Evolutionary conservation across 495 filamentous ascomycete species (phyloP).

Genomic region (Podospora pseudocomata): DNA sequence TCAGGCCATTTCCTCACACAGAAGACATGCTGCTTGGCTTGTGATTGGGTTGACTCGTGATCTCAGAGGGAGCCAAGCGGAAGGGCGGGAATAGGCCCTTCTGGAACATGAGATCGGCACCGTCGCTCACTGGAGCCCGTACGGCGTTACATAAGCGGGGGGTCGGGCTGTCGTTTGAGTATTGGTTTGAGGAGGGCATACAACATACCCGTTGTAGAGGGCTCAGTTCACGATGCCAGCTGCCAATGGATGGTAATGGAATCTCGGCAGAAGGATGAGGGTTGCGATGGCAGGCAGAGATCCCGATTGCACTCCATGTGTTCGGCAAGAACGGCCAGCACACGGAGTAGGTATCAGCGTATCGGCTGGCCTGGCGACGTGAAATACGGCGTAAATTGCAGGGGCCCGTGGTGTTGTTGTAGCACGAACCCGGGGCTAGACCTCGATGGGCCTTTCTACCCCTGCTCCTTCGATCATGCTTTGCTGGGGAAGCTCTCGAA

Average conservation of each 20-base stretch:
- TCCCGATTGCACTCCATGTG: background rate
- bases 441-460: conserved; percentile 19
- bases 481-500: conserved; percentile 9
- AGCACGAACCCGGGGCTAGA: conserved; percentile 17
- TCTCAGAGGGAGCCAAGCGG: conserved; percentile 1
- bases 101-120: conserved; percentile 23
- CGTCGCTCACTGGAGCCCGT: background rate
- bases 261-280: background rate
- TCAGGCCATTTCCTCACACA: conserved; percentile 2
- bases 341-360: background rate
- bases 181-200: background rate
- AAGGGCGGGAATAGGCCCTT: conserved; percentile 19
- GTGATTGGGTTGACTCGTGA: conserved; percentile 4
- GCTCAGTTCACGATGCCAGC: no score
- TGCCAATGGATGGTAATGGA: background rate
- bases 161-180: no score
- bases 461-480: conserved; percentile 11
- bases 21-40: conserved; percentile 4
- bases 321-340: background rate
- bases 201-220: background rate
- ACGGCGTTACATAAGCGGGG: background rate
- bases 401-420: conserved; percentile 12
- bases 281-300: conserved; percentile 5
- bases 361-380: background rate
- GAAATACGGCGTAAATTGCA: conserved; percentile 11